Evolutionary conservation across 2,329 filamentous ascomycete species (phyloP).

Genomic region (Pseudogymnoascus sp.): DNA sequence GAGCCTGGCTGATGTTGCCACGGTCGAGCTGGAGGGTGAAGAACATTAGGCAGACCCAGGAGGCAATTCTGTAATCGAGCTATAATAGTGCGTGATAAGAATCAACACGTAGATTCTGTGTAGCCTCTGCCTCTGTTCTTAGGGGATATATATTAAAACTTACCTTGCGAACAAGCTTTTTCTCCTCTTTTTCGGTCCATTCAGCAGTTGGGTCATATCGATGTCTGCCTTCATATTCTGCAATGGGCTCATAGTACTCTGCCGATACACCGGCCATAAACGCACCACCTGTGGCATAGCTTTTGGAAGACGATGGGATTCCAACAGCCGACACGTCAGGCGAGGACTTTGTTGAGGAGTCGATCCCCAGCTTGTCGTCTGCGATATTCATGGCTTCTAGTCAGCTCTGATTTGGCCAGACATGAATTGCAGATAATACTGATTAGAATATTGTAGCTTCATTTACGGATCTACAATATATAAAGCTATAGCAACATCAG

Average conservation of each 20-base stretch:
- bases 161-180: constrained; percentile 21
- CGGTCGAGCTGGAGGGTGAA: constrained; percentile 54
- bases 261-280: not conserved
- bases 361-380: too few relatives aligned
- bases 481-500: too few relatives aligned
- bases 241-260: constrained; percentile 21
- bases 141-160: not conserved
- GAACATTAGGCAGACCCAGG: constrained; percentile 52
- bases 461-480: too few relatives aligned
- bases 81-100: constrained; percentile 23
- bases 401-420: too few relatives aligned
- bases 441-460: too few relatives aligned
- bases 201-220: constrained; percentile 21
- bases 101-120: not conserved
- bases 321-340: too few relatives aligned
- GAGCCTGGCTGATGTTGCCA: constrained; percentile 49
- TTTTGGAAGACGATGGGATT: too few relatives aligned
- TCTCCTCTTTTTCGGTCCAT: constrained; percentile 25
- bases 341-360: too few relatives aligned
- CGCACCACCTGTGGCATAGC: too few relatives aligned
- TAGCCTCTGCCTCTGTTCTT: not conserved
- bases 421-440: too few relatives aligned
- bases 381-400: too few relatives aligned
- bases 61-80: constrained; percentile 19
- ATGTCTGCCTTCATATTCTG: constrained; percentile 21